Evolutionary conservation across 192 early-diverging fungal genomes (phyloP).

Genomic region (Obelidium mucronatum): DNA sequence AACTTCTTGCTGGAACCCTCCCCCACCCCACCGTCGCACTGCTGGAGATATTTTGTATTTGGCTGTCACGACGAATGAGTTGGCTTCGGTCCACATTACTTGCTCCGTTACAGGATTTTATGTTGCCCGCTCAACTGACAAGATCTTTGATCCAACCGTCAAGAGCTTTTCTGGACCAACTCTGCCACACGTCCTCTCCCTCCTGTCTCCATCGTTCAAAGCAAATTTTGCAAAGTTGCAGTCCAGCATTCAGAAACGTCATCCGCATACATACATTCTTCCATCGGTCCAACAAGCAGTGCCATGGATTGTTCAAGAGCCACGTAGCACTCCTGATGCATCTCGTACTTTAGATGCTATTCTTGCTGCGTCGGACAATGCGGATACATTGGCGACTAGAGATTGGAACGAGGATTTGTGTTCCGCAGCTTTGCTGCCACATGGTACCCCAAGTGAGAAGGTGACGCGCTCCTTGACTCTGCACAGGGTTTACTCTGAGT

Average conservation of each 20-base stretch:
- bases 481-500: conserved; percentile 87
- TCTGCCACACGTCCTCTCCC: conserved; percentile 41
- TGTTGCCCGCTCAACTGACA: conserved; percentile 80
- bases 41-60: conserved; percentile 92
- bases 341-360: conserved; percentile 71
- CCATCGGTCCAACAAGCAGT: conserved; percentile 69
- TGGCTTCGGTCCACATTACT: conserved; percentile 85
- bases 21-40: conserved; percentile 74
- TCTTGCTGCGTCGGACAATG: conserved; percentile 60
- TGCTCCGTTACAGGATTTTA: conserved; percentile 85
- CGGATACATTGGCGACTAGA: conserved; percentile 66
- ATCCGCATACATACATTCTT: conserved; percentile 82
- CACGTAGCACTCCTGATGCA: conserved; percentile 63
- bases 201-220: conserved; percentile 67
- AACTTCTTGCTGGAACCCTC: conserved; percentile 94
- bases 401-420: conserved; percentile 99
- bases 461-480: conserved; percentile 86
- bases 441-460: conserved; percentile 76
- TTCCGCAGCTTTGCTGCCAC: conserved; percentile 84
- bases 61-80: conserved; percentile 85
- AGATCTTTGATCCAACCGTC: conserved; percentile 43
- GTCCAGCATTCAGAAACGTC: conserved; percentile 65
- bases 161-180: conserved; percentile 45
- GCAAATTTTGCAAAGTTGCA: conserved; percentile 73
- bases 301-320: conserved; percentile 81